phyloP scores from a whole-genome alignment of 768 basidiomycete genomes.

The Termitomyces sp. region DNA sequence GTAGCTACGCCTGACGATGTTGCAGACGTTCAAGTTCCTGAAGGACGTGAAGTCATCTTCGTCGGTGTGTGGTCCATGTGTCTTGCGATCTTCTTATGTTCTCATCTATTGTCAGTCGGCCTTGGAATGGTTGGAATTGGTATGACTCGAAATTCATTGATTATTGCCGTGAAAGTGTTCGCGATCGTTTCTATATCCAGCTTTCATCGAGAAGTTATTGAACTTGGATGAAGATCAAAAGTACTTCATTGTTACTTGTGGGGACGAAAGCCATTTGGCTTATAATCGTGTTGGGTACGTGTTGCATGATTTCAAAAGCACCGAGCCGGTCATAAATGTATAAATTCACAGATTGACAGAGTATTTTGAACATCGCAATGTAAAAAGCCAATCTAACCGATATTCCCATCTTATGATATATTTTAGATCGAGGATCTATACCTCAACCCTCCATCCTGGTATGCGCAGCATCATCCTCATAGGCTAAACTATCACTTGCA shows the following conservation, averaged over 20 bases:
- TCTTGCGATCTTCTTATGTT: background rate
- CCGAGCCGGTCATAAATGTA: background rate
- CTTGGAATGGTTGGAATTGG: slow-evolving; percentile 62
- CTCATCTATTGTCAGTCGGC: slow-evolving; percentile 28
- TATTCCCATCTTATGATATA: background rate
- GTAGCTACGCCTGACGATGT: background rate
- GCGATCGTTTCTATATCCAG: slow-evolving; percentile 19
- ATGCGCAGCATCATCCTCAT: slow-evolving; percentile 49
- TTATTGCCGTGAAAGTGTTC: background rate
- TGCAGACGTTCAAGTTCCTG: background rate
- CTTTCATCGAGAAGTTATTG: slow-evolving; percentile 68
- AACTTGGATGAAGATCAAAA: slow-evolving; percentile 39
- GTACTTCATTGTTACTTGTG: slow-evolving; percentile 54
- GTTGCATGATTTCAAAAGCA: background rate
- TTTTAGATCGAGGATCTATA: slow-evolving; percentile 48
- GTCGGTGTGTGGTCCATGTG: background rate
- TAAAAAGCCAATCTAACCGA: background rate
- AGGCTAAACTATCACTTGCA: slow-evolving; percentile 47
- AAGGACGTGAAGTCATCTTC: slow-evolving; percentile 4
- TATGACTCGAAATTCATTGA: slow-evolving; percentile 14
- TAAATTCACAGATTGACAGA: background rate
- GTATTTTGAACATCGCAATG: slow-evolving; percentile 4
- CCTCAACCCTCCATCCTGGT: slow-evolving; percentile 54
- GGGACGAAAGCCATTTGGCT: slow-evolving; percentile 50
- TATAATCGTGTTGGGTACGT: slow-evolving; percentile 48